These are phyloP conservation scores for Scenedesmus sp. DNA, from an alignment of 163 green algal species.

Conservation along the genomic window DNA sequence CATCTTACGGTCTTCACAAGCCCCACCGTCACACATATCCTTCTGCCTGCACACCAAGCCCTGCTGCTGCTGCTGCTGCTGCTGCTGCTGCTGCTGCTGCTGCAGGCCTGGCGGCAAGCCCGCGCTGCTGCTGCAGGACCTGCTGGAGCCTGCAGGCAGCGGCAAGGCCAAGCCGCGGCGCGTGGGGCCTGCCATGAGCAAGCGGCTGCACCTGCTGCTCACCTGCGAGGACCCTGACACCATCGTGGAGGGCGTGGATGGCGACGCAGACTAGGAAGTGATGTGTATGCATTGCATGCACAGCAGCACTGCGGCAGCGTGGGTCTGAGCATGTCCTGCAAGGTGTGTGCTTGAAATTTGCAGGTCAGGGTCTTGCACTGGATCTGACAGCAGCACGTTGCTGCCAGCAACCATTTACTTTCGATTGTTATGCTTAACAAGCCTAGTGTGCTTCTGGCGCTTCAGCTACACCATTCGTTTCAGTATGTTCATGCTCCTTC, in stretches of 20 bases:
- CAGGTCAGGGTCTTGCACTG: too few relatives aligned
- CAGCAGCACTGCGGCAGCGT: too few relatives aligned
- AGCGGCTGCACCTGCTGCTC: constrained; percentile 48
- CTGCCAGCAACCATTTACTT: too few relatives aligned
- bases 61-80: not conserved
- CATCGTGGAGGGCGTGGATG: constrained; percentile 31
- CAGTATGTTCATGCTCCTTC: too few relatives aligned
- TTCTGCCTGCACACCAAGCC: not conserved
- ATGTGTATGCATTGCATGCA: not conserved
- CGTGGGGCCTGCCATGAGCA: constrained; percentile 42
- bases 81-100: constrained; percentile 4
- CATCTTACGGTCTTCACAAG: too few relatives aligned
- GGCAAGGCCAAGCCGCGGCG: constrained; percentile 32
- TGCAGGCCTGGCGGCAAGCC: not conserved
- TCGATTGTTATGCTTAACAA: too few relatives aligned
- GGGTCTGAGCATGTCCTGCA: too few relatives aligned
- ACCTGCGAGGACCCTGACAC: constrained; percentile 54
- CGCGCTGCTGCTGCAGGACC: constrained; percentile 34
- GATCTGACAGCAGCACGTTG: too few relatives aligned
- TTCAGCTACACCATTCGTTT: too few relatives aligned
- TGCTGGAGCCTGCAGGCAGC: not conserved
- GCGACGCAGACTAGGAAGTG: constrained; percentile 5
- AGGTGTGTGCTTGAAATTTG: too few relatives aligned
- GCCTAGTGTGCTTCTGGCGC: too few relatives aligned
- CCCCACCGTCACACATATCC: too few relatives aligned